phyloP scores from a whole-genome alignment of 2,329 filamentous ascomycete species.

The Huntiella omanensis region DNA sequence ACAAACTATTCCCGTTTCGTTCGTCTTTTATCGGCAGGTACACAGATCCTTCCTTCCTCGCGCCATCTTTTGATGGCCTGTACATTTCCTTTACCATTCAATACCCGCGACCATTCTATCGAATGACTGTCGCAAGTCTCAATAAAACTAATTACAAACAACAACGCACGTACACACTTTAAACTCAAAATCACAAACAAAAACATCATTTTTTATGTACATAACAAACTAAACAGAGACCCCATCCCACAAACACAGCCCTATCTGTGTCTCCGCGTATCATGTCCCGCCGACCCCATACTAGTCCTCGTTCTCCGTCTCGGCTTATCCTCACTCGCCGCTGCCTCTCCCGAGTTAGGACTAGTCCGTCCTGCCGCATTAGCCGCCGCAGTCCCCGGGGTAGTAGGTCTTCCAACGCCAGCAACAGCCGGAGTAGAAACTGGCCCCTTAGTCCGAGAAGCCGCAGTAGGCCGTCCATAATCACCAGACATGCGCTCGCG shows the following conservation, averaged over 20 bases:
- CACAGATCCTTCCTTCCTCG: too few relatives aligned
- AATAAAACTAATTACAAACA: slow-evolving; percentile 2
- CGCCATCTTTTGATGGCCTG: too few relatives aligned
- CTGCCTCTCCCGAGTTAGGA: slow-evolving; percentile 5
- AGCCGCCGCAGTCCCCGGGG: slow-evolving; percentile 5
- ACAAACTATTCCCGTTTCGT: neutral
- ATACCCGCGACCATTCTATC: too few relatives aligned
- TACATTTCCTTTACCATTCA: too few relatives aligned
- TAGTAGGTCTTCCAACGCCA: slow-evolving; percentile 2
- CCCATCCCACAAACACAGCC: neutral
- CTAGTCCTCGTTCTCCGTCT: slow-evolving; percentile 5
- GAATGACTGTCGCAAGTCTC: neutral
- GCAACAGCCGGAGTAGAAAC: neutral
- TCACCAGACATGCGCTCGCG: slow-evolving; percentile 7
- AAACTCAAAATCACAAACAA: neutral
- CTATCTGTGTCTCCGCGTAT: slow-evolving; percentile 10
- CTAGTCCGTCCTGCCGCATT: slow-evolving; percentile 4
- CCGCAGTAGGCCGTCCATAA: neutral
- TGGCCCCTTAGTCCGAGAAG: slow-evolving; percentile 7
- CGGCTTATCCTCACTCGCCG: neutral
- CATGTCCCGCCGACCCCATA: neutral
- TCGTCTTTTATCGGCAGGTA: too few relatives aligned
- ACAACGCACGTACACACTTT: neutral
- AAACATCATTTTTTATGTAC: neutral
- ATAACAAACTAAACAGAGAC: neutral